Conservation (phyloP, 306 rosid genomes). For the Luffa acutangula region DNA sequence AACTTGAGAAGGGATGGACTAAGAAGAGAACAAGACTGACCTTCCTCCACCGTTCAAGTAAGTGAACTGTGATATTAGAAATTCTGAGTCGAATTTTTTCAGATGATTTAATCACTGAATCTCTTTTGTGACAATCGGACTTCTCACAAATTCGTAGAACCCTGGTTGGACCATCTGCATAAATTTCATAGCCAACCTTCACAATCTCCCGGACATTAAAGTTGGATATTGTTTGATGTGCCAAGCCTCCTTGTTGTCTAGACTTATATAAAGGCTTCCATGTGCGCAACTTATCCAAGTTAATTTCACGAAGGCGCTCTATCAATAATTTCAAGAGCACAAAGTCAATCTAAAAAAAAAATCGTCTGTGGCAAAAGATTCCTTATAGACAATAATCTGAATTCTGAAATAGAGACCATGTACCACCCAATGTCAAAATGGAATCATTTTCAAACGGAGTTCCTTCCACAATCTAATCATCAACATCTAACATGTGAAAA, state of each 20-base stretch:
- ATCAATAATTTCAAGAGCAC: conserved; percentile 20
- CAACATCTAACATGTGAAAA: not conserved
- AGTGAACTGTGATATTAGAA: conserved; percentile 51
- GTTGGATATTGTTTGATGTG: conserved; percentile 24
- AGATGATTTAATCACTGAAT: conserved; percentile 25
- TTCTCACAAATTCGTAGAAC: conserved; percentile 70
- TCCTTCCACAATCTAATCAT: not conserved
- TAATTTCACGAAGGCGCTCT: conserved; percentile 75
- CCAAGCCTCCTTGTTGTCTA: conserved; percentile 45
- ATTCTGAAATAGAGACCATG: conserved; percentile 2
- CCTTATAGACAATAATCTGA: not conserved
- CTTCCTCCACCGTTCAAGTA: conserved; percentile 67
- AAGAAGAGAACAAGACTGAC: conserved; percentile 23
- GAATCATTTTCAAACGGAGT: not conserved
- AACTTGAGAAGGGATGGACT: not conserved
- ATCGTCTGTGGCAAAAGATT: not conserved
- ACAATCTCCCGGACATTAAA: conserved; percentile 33
- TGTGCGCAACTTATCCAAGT: conserved; percentile 75
- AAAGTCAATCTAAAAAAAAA: not conserved
- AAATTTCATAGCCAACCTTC: conserved; percentile 76
- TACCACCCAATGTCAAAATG: not conserved
- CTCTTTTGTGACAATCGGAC: conserved; percentile 45
- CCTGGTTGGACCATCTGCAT: conserved; percentile 93
- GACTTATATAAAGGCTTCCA: conserved; percentile 74
- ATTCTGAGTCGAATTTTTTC: conserved; percentile 62